Conservation (phyloP, 1,284 basidiomycete species). For the Cryptococcus jaspeensis region DNA sequence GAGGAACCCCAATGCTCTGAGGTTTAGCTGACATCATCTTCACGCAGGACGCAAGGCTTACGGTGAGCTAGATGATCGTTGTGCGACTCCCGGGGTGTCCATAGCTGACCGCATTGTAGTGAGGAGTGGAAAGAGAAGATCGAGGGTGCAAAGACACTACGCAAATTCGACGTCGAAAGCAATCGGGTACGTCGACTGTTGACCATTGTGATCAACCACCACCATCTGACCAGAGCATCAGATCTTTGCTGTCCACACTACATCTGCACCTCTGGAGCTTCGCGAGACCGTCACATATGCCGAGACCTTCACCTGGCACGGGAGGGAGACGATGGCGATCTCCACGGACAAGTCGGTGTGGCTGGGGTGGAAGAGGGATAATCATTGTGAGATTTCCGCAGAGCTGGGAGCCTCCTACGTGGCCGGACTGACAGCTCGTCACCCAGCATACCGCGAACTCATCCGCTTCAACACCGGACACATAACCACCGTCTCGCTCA, state of each 20-base stretch:
- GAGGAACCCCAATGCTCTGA: too few relatives aligned
- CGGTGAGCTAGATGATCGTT: conserved; percentile 18
- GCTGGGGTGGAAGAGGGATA: conserved; percentile 37
- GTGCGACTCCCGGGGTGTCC: too few relatives aligned
- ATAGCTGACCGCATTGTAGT: conserved; percentile 15
- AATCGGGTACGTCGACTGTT: conserved; percentile 27
- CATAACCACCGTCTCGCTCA: conserved; percentile 24
- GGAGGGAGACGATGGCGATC: conserved; percentile 29
- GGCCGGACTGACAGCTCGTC: too few relatives aligned
- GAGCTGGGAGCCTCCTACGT: not conserved
- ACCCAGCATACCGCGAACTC: conserved; percentile 35
- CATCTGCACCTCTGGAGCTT: conserved; percentile 22
- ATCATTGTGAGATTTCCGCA: not conserved
- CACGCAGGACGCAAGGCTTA: conserved; percentile 15
- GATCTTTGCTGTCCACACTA: conserved; percentile 31
- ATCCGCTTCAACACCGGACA: conserved; percentile 22
- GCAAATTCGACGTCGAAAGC: conserved; percentile 35
- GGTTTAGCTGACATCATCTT: too few relatives aligned
- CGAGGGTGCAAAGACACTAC: conserved; percentile 31
- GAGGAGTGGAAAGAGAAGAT: conserved; percentile 39
- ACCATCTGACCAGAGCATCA: conserved; percentile 5
- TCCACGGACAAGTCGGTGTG: conserved; percentile 27
- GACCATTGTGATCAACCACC: not conserved
- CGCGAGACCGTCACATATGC: conserved; percentile 22
- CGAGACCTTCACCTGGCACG: conserved; percentile 34